These are phyloP conservation scores for Mycena kentingensis DNA, from an alignment of 768 basidiomycete genomes.

Conservation along the genomic window DNA sequence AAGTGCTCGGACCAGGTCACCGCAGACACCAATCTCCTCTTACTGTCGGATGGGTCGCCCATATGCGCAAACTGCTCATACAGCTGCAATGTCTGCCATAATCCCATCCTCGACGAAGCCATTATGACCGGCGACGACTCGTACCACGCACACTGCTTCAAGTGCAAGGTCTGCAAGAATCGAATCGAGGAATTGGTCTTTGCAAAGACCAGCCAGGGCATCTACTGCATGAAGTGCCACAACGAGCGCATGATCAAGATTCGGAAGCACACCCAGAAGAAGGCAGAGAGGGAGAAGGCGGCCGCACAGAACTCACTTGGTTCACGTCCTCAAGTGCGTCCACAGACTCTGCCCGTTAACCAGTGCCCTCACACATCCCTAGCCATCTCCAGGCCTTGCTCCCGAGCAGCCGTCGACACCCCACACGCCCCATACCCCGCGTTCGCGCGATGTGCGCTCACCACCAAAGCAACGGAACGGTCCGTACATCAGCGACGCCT, in stretches of 20 bases:
- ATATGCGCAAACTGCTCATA: slow-evolving; percentile 94
- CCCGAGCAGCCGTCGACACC: slow-evolving; percentile 5
- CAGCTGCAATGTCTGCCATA: slow-evolving; percentile 92
- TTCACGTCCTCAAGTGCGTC: slow-evolving; percentile 47
- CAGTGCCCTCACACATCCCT: slow-evolving; percentile 5
- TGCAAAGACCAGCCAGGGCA: slow-evolving; percentile 96
- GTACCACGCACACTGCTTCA: slow-evolving; percentile 98
- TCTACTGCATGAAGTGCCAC: slow-evolving; percentile 98
- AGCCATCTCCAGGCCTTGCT: slow-evolving; percentile 18
- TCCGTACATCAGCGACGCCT: slow-evolving; percentile 41
- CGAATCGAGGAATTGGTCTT: slow-evolving; percentile 98
- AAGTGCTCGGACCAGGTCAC: slow-evolving; percentile 92
- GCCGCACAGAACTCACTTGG: slow-evolving; percentile 46
- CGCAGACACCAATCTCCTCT: slow-evolving; percentile 94
- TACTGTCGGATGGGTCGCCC: slow-evolving; percentile 96
- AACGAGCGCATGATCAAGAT: slow-evolving; percentile 96
- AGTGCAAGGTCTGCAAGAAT: slow-evolving; percentile 92
- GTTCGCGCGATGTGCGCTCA: slow-evolving; percentile 26
- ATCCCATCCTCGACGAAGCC: slow-evolving; percentile 95
- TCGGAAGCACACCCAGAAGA: slow-evolving; percentile 86
- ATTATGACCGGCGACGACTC: slow-evolving; percentile 99
- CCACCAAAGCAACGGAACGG: slow-evolving; percentile 33
- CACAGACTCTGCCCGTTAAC: slow-evolving; percentile 2
- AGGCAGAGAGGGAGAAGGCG: slow-evolving; percentile 64
- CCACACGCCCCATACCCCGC: slow-evolving; percentile 8